These are phyloP conservation scores for Moesziomyces parantarcticus DNA, from an alignment of 1,284 basidiomycete genomes.

Conservation along the genomic window DNA sequence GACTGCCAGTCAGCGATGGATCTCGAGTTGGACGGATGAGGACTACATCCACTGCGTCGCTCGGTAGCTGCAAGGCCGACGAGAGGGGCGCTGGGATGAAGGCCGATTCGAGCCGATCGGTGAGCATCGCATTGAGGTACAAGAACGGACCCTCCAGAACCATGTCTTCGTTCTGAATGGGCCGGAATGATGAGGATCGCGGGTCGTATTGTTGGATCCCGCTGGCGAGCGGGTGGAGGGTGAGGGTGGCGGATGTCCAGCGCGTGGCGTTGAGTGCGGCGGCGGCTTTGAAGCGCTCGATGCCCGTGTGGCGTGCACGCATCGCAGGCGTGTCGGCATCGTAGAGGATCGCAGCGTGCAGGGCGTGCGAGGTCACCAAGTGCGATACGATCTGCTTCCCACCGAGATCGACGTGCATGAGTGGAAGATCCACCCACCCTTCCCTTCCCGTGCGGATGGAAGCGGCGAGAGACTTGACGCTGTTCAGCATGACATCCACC, in stretches of 20 bases:
- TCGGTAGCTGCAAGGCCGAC: slow-evolving; percentile 25
- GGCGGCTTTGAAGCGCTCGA: slow-evolving; percentile 87
- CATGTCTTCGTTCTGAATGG: neutral
- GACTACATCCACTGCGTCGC: slow-evolving; percentile 77
- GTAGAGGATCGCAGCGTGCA: slow-evolving; percentile 87
- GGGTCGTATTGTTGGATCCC: slow-evolving; percentile 75
- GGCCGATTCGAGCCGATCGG: slow-evolving; percentile 82
- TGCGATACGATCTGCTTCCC: slow-evolving; percentile 59
- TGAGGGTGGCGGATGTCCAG: slow-evolving; percentile 78
- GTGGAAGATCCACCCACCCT: slow-evolving; percentile 3
- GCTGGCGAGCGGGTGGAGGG: slow-evolving; percentile 70
- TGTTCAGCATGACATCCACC: slow-evolving; percentile 16
- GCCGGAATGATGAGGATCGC: slow-evolving; percentile 71
- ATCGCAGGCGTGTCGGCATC: slow-evolving; percentile 72
- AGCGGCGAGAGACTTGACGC: slow-evolving; percentile 8
- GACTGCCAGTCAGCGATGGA: slow-evolving; percentile 68
- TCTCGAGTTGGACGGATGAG: slow-evolving; percentile 83
- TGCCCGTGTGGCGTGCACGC: slow-evolving; percentile 76
- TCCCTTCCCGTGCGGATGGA: neutral
- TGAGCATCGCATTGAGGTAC: slow-evolving; percentile 83
- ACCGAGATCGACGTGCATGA: slow-evolving; percentile 11
- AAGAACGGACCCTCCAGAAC: slow-evolving; percentile 78
- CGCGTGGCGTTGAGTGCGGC: slow-evolving; percentile 78
- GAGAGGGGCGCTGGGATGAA: slow-evolving; percentile 80
- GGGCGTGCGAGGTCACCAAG: slow-evolving; percentile 72